Percentiles rank a stretch among this genome's conserved stretches.
Evolutionary conservation across 305 asterid species (phyloP).

Genomic region (Solanum hybrid): DNA sequence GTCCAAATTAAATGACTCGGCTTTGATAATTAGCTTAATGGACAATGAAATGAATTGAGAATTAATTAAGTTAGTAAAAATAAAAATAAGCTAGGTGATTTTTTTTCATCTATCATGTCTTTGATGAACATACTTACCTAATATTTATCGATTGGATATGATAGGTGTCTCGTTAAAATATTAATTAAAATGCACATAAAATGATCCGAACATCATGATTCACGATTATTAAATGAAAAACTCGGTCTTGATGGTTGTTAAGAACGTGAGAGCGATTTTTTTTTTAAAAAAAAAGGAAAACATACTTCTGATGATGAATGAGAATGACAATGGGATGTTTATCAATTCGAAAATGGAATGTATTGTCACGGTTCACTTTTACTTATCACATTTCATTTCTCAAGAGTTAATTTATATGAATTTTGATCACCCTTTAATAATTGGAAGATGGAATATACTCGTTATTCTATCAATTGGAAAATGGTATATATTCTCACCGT

Average conservation of each 20-base stretch:
- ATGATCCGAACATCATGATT: not conserved
- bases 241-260: not conserved
- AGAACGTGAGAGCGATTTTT: too few species aligned
- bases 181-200: not conserved
- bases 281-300: too few species aligned
- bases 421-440: too few species aligned
- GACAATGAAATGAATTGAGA: not conserved
- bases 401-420: too few species aligned
- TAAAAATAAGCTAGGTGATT: not conserved
- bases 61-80: not conserved
- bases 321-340: too few species aligned
- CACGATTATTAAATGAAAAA: not conserved
- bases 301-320: too few species aligned
- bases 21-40: not conserved
- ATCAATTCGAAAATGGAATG: too few species aligned
- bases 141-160: not conserved
- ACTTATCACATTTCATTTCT: too few species aligned
- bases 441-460: too few species aligned
- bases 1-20: not conserved
- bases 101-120: not conserved
- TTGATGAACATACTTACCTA: accelerated
- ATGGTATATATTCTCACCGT: too few species aligned
- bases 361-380: too few species aligned
- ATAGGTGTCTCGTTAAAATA: not conserved
- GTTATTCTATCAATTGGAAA: too few species aligned